Conservation (phyloP, 2,329 filamentous ascomycete genomes). For the Aspergillus sp. region DNA sequence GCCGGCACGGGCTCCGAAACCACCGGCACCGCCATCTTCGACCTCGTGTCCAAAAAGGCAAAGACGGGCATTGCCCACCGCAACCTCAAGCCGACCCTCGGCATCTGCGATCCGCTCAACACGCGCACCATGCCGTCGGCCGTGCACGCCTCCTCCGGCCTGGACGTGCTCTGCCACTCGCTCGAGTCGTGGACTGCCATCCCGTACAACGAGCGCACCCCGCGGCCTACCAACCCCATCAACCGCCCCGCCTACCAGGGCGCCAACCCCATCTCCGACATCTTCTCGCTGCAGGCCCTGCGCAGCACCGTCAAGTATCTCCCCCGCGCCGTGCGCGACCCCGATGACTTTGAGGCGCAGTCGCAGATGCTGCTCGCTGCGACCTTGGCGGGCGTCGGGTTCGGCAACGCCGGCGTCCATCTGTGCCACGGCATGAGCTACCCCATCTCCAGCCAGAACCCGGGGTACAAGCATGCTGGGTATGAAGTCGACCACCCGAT, state of each 20-base stretch:
- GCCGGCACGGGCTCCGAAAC: slow-evolving; percentile 90
- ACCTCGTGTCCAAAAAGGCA: slow-evolving; percentile 81
- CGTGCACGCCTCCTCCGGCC: slow-evolving; percentile 85
- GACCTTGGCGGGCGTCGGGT: slow-evolving; percentile 91
- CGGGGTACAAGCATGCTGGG: slow-evolving; percentile 82
- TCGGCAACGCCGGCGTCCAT: slow-evolving; percentile 96
- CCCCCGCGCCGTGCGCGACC: slow-evolving; percentile 79
- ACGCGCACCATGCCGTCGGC: slow-evolving; percentile 94
- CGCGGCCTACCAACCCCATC: slow-evolving; percentile 84
- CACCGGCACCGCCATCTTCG: slow-evolving; percentile 96
- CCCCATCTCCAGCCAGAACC: slow-evolving; percentile 93
- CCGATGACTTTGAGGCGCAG: slow-evolving; percentile 89
- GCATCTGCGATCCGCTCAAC: slow-evolving; percentile 83
- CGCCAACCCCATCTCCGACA: slow-evolving; percentile 95
- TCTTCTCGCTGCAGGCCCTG: slow-evolving; percentile 88
- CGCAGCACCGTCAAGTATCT: slow-evolving; percentile 86
- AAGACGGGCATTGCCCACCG: slow-evolving; percentile 97
- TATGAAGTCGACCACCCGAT: slow-evolving; percentile 75
- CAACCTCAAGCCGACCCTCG: slow-evolving; percentile 90
- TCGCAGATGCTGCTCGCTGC: slow-evolving; percentile 93
- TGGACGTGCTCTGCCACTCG: slow-evolving; percentile 93
- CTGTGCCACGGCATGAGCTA: slow-evolving; percentile 92
- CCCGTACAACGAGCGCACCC: slow-evolving; percentile 81
- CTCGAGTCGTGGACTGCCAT: slow-evolving; percentile 98
- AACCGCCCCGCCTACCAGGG: slow-evolving; percentile 92